phyloP scores from a whole-genome alignment of 208 protist species.

The Crithidia expoeki region DNA sequence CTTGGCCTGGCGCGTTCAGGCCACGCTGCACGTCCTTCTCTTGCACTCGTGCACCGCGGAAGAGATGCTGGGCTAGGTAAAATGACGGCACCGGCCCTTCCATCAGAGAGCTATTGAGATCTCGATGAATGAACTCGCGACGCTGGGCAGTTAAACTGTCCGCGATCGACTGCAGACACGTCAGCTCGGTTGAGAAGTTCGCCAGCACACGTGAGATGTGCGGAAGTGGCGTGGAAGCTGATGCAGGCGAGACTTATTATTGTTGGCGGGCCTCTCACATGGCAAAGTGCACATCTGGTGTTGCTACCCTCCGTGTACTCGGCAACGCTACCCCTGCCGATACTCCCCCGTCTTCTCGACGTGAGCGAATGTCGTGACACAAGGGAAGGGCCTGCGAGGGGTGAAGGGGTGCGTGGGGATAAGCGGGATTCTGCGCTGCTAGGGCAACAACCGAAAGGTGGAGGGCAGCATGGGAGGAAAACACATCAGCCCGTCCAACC shows the following conservation, averaged over 20 bases:
- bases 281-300: too few species aligned
- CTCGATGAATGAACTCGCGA: slow-evolving; percentile 2
- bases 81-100: neutral
- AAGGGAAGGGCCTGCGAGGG: too few species aligned
- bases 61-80: slow-evolving; percentile 17
- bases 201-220: slow-evolving; percentile 35
- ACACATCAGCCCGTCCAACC: slow-evolving; percentile 46
- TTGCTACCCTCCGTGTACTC: neutral
- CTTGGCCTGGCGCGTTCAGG: slow-evolving; percentile 10
- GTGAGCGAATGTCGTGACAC: too few species aligned
- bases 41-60: slow-evolving; percentile 26
- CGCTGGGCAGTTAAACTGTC: slow-evolving; percentile 26
- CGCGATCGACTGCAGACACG: slow-evolving; percentile 42
- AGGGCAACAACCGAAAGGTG: slow-evolving; percentile 34
- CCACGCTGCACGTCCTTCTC: slow-evolving; percentile 25
- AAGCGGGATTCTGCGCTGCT: slow-evolving; percentile 6
- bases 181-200: slow-evolving; percentile 31
- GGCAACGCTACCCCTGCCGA: neutral
- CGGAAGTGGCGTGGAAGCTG: slow-evolving; percentile 4
- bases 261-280: too few species aligned
- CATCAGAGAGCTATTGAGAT: too few species aligned
- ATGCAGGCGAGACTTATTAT: neutral
- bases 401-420: neutral
- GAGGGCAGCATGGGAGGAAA: slow-evolving; percentile 49
- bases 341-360: neutral